These are phyloP conservation scores for Nakazawaea ernobii DNA, from an alignment of 805 yeast genomes.

Conservation along the genomic window DNA sequence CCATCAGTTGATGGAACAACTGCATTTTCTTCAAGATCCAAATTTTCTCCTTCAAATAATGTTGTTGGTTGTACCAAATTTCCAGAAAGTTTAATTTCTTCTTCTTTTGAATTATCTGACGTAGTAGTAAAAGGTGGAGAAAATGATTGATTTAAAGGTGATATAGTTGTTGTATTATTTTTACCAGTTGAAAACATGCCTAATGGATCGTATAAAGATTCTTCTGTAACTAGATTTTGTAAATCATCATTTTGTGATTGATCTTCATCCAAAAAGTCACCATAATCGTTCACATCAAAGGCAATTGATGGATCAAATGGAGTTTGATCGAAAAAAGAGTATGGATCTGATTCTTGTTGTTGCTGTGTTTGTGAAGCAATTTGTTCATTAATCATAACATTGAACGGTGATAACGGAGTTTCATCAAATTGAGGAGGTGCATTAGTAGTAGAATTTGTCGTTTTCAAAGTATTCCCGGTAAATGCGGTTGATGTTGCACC, in stretches of 20 bases:
- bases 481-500: slow-evolving; percentile 10
- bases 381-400: background rate
- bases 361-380: background rate
- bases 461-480: slow-evolving; percentile 6
- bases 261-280: slow-evolving; percentile 1
- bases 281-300: slow-evolving; percentile 23
- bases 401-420: slow-evolving; percentile 3
- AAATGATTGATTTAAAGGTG: slow-evolving; percentile 15
- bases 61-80: background rate
- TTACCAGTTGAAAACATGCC: slow-evolving; percentile 14
- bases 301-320: slow-evolving; percentile 53
- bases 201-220: slow-evolving; percentile 51
- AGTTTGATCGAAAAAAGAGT: slow-evolving; percentile 38
- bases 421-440: slow-evolving; percentile 8
- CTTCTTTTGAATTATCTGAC: slow-evolving; percentile 17
- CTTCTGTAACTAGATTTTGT: slow-evolving; percentile 46
- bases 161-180: slow-evolving; percentile 11
- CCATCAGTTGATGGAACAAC: slow-evolving; percentile 68
- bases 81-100: background rate
- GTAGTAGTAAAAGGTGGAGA: slow-evolving; percentile 16
- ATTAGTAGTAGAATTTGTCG: background rate
- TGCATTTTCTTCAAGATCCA: slow-evolving; percentile 30
- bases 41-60: slow-evolving; percentile 1
- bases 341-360: slow-evolving; percentile 29
- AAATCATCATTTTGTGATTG: slow-evolving; percentile 7